Base-by-base conservation (phyloP, 352 stramenopile genomes). In the Pythium chondricola region DNA sequence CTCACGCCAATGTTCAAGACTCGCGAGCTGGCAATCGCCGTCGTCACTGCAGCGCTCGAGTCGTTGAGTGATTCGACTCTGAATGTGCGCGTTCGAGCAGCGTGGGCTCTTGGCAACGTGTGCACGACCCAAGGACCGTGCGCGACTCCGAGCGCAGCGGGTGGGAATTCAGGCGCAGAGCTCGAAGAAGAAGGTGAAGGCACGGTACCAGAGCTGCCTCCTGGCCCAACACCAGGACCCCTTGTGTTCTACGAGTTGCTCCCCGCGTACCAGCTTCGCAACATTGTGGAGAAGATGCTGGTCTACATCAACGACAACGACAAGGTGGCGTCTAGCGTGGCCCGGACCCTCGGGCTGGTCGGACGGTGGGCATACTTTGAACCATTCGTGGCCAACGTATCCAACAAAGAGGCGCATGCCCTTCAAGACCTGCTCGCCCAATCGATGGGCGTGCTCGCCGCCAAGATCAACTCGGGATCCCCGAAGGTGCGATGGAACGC, bases 401-500 rank as follows among this genome's bases (percentile, higher is more conserved):
- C 61, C 0, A 9, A 51, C 2, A 71, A 66, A 7, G 70, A 79
- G 20, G 43, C 51, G 2, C 42, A 40, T 1, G 57, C 51, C 11
- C 43, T 88, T 31, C 65, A 85, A 31, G 74, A 86, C 21, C 26
- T 92, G 1, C 52, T 94, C 2, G 65, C 65, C 0, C 69, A 88
- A 53, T 73, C 80, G 0, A 94, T 92, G 83, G 25, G 63, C 22
- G 58, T 88, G 0, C 46, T 94, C 6, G 55, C 83, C 36, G 63
- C 67, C 3, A 94, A 92, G 52, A 78, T 94, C 44, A 82, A 87
- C 42, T 64, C 71, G 6, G 83, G 83, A 0, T 91, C 83, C 0
- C 83, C 83, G 1, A 94, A 94, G 40, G 83, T 94, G 2, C 74
- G 83, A 0, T 94, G 83, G 83, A 94, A 94, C 57, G 80, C 83